These are phyloP conservation scores for Candida coquimbonensis DNA, from an alignment of 805 yeast genomes.

Conservation along the genomic window DNA sequence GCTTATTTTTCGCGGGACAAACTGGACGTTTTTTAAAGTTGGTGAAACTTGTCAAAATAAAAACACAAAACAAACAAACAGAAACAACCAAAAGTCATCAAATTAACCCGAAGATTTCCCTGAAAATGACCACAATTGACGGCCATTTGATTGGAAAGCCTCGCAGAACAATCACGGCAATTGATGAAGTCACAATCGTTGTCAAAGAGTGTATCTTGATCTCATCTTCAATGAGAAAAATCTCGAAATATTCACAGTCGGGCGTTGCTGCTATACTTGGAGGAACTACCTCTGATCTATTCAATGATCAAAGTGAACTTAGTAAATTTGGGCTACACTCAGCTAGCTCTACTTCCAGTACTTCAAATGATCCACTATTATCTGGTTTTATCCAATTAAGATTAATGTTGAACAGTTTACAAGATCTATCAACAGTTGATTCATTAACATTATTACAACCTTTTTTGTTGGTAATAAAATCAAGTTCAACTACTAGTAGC, in stretches of 20 bases:
- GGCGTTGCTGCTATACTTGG: conserved; percentile 85
- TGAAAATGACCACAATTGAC: conserved; percentile 3
- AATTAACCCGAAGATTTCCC: not conserved
- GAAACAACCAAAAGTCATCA: not conserved
- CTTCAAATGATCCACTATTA: conserved; percentile 52
- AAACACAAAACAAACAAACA: not conserved
- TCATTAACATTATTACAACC: conserved; percentile 77
- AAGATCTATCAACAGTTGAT: conserved; percentile 50
- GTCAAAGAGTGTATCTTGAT: conserved; percentile 84
- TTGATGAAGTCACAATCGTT: conserved; percentile 76
- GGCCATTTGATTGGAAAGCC: conserved; percentile 2
- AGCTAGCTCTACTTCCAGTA: conserved; percentile 18
- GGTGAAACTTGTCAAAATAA: not conserved
- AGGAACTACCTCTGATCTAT: conserved; percentile 45
- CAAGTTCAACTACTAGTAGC: conserved; percentile 78
- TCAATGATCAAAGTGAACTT: conserved; percentile 37
- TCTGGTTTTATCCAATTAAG: conserved; percentile 77
- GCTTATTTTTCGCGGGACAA: not conserved
- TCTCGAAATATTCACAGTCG: conserved; percentile 66
- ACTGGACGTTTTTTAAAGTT: not conserved
- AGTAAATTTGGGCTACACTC: conserved; percentile 20
- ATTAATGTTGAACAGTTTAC: conserved; percentile 54
- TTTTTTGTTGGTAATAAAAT: conserved; percentile 72
- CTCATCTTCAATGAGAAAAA: conserved; percentile 84
- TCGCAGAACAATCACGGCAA: conserved; percentile 27